A percentile compares a stretch with the other conserved stretches of the same genome.
Evolutionary conservation across 345 rosid species (phyloP).

Genomic region (Camelina sativa): DNA sequence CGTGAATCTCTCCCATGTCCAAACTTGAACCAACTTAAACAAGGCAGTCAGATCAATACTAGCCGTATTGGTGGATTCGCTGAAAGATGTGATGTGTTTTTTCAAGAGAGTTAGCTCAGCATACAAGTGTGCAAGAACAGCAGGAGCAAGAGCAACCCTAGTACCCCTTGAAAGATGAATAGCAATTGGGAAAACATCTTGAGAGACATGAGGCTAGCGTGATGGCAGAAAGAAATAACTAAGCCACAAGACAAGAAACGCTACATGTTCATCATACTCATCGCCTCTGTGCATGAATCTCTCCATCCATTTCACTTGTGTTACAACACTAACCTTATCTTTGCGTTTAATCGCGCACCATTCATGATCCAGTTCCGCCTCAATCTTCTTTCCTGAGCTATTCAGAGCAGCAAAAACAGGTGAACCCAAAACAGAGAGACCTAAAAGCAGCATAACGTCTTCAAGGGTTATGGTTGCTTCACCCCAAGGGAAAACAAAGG

Average conservation of each 20-base stretch:
- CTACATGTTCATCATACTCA: slow-evolving; percentile 51
- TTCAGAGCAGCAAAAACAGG: slow-evolving; percentile 42
- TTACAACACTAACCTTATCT: not conserved
- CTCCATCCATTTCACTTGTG: slow-evolving; percentile 39
- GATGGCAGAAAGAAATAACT: slow-evolving; percentile 40
- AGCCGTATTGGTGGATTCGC: not conserved
- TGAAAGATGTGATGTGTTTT: slow-evolving; percentile 9
- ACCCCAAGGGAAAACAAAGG: slow-evolving; percentile 63
- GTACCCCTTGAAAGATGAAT: slow-evolving; percentile 48
- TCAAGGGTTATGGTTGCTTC: slow-evolving; percentile 60
- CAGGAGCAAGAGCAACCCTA: slow-evolving; percentile 50
- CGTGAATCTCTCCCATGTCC: slow-evolving; percentile 62
- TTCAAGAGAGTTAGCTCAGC: slow-evolving; percentile 47
- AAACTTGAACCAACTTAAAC: slow-evolving; percentile 51
- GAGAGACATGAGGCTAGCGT: not conserved
- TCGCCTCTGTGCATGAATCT: slow-evolving; percentile 37
- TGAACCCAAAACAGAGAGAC: slow-evolving; percentile 52
- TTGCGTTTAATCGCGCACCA: slow-evolving; percentile 2
- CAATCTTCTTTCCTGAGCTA: not conserved
- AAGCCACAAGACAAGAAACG: slow-evolving; percentile 53
- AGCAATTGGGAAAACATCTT: slow-evolving; percentile 32
- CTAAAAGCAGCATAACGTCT: slow-evolving; percentile 50
- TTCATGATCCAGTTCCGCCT: not conserved
- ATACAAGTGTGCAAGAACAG: slow-evolving; percentile 52
- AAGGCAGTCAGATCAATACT: slow-evolving; percentile 33